phyloP scores from a whole-genome alignment of 108 stramenopile species.

The Bacterosira constricta region DNA sequence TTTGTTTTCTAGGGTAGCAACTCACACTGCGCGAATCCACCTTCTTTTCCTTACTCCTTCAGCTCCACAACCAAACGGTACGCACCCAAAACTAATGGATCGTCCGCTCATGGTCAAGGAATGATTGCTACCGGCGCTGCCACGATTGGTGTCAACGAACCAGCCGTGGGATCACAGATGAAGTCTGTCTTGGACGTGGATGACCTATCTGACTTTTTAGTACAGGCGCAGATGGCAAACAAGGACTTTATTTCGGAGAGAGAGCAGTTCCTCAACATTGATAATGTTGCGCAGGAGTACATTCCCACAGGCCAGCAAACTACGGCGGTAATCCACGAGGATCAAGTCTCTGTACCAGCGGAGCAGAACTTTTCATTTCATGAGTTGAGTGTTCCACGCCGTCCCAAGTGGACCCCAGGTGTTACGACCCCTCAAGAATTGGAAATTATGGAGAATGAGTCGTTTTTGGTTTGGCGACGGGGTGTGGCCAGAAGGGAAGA shows the following conservation, averaged over 20 bases:
- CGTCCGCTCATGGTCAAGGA: conserved; percentile 62
- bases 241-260: conserved; percentile 88
- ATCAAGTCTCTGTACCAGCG: not conserved
- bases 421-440: conserved; percentile 90
- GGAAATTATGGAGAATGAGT: conserved; percentile 82
- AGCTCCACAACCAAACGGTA: conserved; percentile 62
- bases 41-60: not conserved
- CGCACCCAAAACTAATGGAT: conserved; percentile 69
- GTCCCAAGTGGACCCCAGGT: conserved; percentile 90
- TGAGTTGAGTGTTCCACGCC: conserved; percentile 91
- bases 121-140: conserved; percentile 81
- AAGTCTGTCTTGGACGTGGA: conserved; percentile 89
- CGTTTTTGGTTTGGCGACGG: conserved; percentile 96
- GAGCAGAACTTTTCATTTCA: conserved; percentile 81
- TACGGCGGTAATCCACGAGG: conserved; percentile 27
- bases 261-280: conserved; percentile 59
- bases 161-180: conserved; percentile 48
- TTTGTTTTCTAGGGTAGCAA: too few species aligned
- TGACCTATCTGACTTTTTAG: conserved; percentile 93
- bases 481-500: conserved; percentile 89
- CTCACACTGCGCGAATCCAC: not conserved
- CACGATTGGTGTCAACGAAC: conserved; percentile 58
- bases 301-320: conserved; percentile 21
- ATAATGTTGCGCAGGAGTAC: conserved; percentile 39
- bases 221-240: conserved; percentile 92